Evolutionary conservation across 768 basidiomycete species (phyloP).

Genomic region (Asterophora parasitica): DNA sequence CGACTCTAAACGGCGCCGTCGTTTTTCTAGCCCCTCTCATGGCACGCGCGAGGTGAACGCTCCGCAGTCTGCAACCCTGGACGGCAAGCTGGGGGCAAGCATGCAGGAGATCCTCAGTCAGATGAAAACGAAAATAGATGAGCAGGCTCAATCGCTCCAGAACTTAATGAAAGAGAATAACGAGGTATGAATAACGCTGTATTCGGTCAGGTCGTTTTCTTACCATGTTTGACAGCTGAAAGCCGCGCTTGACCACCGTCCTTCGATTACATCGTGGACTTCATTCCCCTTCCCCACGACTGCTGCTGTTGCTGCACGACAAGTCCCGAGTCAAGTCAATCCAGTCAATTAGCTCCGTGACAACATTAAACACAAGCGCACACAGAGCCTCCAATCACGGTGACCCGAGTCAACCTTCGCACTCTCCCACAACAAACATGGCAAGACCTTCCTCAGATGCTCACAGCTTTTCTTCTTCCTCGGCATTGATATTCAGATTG

Average conservation of each 20-base stretch:
- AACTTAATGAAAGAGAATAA: constrained; percentile 41
- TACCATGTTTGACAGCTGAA: constrained; percentile 21
- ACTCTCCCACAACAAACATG: background rate
- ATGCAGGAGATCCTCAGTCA: constrained; percentile 31
- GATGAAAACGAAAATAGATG: constrained; percentile 46
- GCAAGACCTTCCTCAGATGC: background rate
- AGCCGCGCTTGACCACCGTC: constrained; percentile 17
- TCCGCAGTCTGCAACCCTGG: constrained; percentile 7
- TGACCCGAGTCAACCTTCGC: no score
- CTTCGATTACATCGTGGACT: constrained; percentile 3
- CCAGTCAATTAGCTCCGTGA: background rate
- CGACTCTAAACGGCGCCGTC: constrained; percentile 19
- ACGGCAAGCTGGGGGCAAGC: constrained; percentile 10
- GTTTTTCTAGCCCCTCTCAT: constrained; percentile 13
- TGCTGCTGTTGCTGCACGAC: background rate
- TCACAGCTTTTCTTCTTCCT: no score
- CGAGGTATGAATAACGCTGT: constrained; percentile 28
- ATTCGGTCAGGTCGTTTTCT: constrained; percentile 5
- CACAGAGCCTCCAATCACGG: background rate
- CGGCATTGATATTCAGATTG: no score
- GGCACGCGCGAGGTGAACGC: constrained; percentile 1
- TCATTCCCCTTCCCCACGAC: background rate
- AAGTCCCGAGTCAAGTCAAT: background rate
- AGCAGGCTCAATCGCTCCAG: constrained; percentile 41
- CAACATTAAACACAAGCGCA: background rate